Percentiles rank a stretch among this genome's conserved stretches.
These are phyloP conservation scores for Pseudonectria buxi DNA, from an alignment of 2,329 filamentous ascomycete genomes.

Conservation along the genomic window DNA sequence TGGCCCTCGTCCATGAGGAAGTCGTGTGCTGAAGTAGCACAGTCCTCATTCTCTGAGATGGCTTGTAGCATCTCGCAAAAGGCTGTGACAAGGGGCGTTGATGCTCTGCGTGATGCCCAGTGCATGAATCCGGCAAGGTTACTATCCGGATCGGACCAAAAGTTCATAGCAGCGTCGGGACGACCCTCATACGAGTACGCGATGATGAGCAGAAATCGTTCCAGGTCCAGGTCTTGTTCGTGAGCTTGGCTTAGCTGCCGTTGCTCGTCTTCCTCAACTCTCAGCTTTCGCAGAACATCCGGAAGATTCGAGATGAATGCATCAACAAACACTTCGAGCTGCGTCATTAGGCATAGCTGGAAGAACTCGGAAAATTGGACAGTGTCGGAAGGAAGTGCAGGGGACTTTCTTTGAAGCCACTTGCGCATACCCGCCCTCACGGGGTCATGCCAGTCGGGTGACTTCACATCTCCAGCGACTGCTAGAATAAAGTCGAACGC, in stretches of 20 bases:
- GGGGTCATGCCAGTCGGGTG: constrained; percentile 80
- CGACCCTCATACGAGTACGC: constrained; percentile 85
- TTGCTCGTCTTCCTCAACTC: constrained; percentile 85
- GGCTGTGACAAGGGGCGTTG: constrained; percentile 89
- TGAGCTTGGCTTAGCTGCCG: constrained; percentile 59
- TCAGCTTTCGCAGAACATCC: constrained; percentile 78
- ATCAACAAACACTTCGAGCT: constrained; percentile 82
- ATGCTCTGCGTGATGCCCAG: constrained; percentile 92
- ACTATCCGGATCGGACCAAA: constrained; percentile 88
- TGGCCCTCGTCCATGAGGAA: constrained; percentile 84
- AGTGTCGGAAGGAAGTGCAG: constrained; percentile 59
- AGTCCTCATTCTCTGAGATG: constrained; percentile 74
- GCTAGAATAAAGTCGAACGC: constrained; percentile 89
- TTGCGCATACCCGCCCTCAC: constrained; percentile 75
- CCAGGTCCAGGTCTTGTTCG: constrained; percentile 67
- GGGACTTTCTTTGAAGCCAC: constrained; percentile 75
- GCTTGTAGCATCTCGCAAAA: constrained; percentile 96
- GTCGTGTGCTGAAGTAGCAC: constrained; percentile 76
- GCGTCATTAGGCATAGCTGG: constrained; percentile 65
- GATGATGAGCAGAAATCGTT: constrained; percentile 87
- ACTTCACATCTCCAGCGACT: constrained; percentile 72
- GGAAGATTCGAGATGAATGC: constrained; percentile 94
- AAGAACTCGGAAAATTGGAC: constrained; percentile 66
- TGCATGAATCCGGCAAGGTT: constrained; percentile 92
- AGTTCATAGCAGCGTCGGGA: constrained; percentile 75